These are phyloP conservation scores for Aspergillus luchuensis DNA, from an alignment of 2,329 filamentous ascomycete genomes.

Conservation along the genomic window DNA sequence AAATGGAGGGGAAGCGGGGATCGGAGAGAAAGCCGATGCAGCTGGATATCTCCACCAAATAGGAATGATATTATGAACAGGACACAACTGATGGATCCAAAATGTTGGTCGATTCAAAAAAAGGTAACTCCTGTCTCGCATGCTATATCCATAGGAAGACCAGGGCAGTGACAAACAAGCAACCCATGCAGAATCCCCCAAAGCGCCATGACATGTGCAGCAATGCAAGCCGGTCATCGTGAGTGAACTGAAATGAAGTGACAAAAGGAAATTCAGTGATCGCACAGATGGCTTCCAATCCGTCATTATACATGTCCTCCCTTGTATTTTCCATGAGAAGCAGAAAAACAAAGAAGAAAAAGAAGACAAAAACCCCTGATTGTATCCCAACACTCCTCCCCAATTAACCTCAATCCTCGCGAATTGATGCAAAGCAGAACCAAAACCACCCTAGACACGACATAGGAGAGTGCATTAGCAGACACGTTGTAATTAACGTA, in stretches of 20 bases:
- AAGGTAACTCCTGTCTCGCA: slow-evolving; percentile 10
- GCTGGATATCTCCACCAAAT: background rate
- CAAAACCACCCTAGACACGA: slow-evolving; percentile 11
- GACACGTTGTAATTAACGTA: slow-evolving; percentile 6
- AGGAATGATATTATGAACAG: background rate
- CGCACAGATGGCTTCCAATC: slow-evolving; percentile 21
- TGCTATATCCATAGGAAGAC: slow-evolving; percentile 6
- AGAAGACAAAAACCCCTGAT: background rate
- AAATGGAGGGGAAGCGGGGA: background rate
- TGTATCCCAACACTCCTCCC: slow-evolving; percentile 13
- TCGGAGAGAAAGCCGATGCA: slow-evolving; percentile 26
- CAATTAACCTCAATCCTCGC: slow-evolving; percentile 14
- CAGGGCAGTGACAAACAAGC: slow-evolving; percentile 2
- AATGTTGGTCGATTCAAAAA: background rate
- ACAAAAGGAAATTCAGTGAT: slow-evolving; percentile 20
- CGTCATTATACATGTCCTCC: slow-evolving; percentile 25
- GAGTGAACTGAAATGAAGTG: slow-evolving; percentile 7
- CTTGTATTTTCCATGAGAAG: slow-evolving; percentile 14
- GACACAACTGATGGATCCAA: background rate
- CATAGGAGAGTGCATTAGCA: slow-evolving; percentile 13
- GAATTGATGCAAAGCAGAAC: slow-evolving; percentile 14
- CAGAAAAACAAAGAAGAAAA: slow-evolving; percentile 13
- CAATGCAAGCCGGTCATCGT: slow-evolving; percentile 27
- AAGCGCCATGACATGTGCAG: slow-evolving; percentile 29
- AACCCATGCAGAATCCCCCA: slow-evolving; percentile 19